Conservation (phyloP, 768 basidiomycete genomes). For the Termitomyces sp. region DNA sequence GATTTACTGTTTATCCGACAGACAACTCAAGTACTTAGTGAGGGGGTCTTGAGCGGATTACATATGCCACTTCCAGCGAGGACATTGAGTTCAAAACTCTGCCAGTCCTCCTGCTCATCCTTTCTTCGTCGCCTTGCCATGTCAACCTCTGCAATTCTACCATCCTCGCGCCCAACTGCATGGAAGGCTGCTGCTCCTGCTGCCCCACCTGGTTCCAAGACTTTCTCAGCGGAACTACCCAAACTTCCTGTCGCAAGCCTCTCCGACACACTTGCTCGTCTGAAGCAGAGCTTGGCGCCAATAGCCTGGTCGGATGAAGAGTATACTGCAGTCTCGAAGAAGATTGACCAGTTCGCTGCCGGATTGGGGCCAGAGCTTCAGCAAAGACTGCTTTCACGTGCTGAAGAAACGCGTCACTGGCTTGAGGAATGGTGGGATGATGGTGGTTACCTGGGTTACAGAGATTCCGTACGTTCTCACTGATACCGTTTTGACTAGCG, state of each 20-base stretch:
- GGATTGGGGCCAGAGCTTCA: conserved; percentile 59
- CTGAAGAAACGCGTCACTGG: conserved; percentile 68
- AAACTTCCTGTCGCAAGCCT: conserved; percentile 77
- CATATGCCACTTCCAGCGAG: conserved; percentile 7
- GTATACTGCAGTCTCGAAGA: conserved; percentile 46
- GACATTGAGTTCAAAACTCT: conserved; percentile 3
- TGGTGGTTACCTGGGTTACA: conserved; percentile 73
- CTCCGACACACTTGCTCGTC: conserved; percentile 55
- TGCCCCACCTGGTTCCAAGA: conserved; percentile 46
- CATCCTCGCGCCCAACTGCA: conserved; percentile 37
- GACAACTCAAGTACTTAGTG: neutral
- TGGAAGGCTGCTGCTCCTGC: conserved; percentile 76
- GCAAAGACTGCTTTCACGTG: conserved; percentile 51
- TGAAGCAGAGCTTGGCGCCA: conserved; percentile 70
- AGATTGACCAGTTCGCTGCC: conserved; percentile 65
- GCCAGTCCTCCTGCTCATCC: neutral
- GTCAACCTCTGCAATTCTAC: conserved; percentile 19
- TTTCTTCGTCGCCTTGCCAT: conserved; percentile 9
- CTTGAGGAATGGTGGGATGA: conserved; percentile 96
- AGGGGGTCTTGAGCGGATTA: neutral
- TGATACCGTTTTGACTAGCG: neutral
- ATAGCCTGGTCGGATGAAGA: conserved; percentile 66
- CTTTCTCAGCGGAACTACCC: conserved; percentile 63
- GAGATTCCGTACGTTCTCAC: conserved; percentile 64
- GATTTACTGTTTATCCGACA: neutral